Evolutionary conservation across 129 eudicot species (phyloP).

Genomic region (sunflower (Helianthus annuus)): HanXRQr2.0-SUNRISE NC_035446.2:110029223-110029722

Average conservation of each 20-base stretch:
- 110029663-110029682: no score
- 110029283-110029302: background rate
- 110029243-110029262: no score
- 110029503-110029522: background rate
- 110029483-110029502: conserved; percentile 5
- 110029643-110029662: no score
- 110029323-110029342: background rate
- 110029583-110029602: no score
- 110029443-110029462: conserved; percentile 5
- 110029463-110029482: conserved; percentile 3
- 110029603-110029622: no score
- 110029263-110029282: no score
- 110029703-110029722: no score
- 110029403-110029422: background rate
- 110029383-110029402: background rate
- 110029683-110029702: no score
- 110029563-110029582: no score
- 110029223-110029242: no score
- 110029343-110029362: conserved; percentile 5
- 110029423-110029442: background rate
- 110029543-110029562: background rate
- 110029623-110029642: no score
- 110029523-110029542: background rate
- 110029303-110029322: background rate
- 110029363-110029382: conserved; percentile 19